These are phyloP conservation scores for Neoboletus magnificus DNA, from an alignment of 768 basidiomycete species.

Conservation along the genomic window DNA sequence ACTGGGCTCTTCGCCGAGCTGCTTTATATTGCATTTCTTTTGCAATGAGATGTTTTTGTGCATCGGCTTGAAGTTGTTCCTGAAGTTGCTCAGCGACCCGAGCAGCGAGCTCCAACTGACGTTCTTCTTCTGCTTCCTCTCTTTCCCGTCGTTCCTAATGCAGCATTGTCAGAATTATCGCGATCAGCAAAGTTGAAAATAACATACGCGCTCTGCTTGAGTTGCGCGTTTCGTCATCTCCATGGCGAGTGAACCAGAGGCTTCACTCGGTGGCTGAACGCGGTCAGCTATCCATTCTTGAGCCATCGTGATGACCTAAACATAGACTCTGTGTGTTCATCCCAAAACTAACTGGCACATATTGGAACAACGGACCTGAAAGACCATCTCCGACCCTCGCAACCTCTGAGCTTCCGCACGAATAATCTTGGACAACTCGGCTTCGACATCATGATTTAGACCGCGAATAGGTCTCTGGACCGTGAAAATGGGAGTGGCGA, in stretches of 20 bases:
- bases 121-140: slow-evolving; percentile 54
- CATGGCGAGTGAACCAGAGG: slow-evolving; percentile 66
- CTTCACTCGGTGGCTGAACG: slow-evolving; percentile 55
- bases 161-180: not conserved
- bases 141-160: slow-evolving; percentile 50
- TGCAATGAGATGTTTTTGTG: slow-evolving; percentile 48
- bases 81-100: slow-evolving; percentile 57
- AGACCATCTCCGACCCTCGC: slow-evolving; percentile 74
- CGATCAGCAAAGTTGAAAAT: not conserved
- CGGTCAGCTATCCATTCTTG: slow-evolving; percentile 70
- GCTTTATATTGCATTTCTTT: slow-evolving; percentile 47
- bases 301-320: slow-evolving; percentile 59
- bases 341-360: not conserved
- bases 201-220: slow-evolving; percentile 61
- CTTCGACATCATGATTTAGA: slow-evolving; percentile 53
- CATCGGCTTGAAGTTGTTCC: slow-evolving; percentile 65
- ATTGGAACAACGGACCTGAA: slow-evolving; percentile 49
- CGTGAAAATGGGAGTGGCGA: slow-evolving; percentile 64
- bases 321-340: not conserved
- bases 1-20: slow-evolving; percentile 61
- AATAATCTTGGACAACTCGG: slow-evolving; percentile 55
- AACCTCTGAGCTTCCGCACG: slow-evolving; percentile 62
- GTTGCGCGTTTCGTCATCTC: slow-evolving; percentile 75
- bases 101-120: slow-evolving; percentile 47
- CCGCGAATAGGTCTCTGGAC: slow-evolving; percentile 65